Base-by-base conservation (phyloP, 352 stramenopile species). In the Phytophthora cryptogea region DNA sequence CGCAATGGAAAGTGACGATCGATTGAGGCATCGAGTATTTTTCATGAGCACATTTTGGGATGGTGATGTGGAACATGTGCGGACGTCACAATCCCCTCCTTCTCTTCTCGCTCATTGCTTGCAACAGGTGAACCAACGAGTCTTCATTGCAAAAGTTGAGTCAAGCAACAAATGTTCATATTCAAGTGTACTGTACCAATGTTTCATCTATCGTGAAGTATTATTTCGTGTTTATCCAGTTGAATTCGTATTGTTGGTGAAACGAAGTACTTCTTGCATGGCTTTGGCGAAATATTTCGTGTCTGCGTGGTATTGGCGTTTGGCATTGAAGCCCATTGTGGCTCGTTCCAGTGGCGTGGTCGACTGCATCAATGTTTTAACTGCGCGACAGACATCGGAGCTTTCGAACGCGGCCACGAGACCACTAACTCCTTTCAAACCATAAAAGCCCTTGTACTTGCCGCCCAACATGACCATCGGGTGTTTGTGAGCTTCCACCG, bases 271-370 rank as follows among this genome's bases (percentile, higher is more conserved):
- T 32, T 75, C 36, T 8, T 68, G 35, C 76, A 88, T 86, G 2
- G 32, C 44, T 0, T 47, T 45, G 2, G 65, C 68, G 52, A 89
- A 89, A 40, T 73, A 84, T 17, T 77, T 71, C 0, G 72, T 78
- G 20, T 23, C 20, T 49, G 63, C 51, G 57, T 85, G 67, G 43
- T 84, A 88, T 54, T 76, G 62, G 23, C 71, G 65, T 28, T 66
- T 64, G 5, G 68, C 74, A 5, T 74, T 70, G 32, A 66, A 40
- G 2, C 67, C 73, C 33, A 76, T 68, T 13, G 40, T 35, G 20
- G 68, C 52, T 30, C 75, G 72, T 40, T 83, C 49, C 4, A 46
- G 28, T 13, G 60, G 37, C 6, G 65, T 63, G 26, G 80, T 76
- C 3, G 55, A 27, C 28, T 59, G 27, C 11, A 84, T 48, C 39